These are phyloP conservation scores for Aspergillus niger DNA, from an alignment of 2,329 filamentous ascomycete species.

Conservation along the genomic window DNA sequence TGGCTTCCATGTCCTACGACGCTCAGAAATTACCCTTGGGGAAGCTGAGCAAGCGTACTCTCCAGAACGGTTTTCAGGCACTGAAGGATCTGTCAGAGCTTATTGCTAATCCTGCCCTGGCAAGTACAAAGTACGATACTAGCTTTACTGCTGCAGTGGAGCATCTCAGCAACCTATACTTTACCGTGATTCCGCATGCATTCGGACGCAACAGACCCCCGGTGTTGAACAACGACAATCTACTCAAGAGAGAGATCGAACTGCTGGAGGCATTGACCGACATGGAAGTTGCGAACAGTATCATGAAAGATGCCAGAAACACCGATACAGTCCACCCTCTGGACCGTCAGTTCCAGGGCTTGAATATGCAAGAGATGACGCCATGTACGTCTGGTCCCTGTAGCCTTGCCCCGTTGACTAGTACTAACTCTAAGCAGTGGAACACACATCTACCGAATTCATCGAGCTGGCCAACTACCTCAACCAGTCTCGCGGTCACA, in stretches of 20 bases:
- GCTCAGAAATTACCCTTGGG: slow-evolving; percentile 75
- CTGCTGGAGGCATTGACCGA: slow-evolving; percentile 79
- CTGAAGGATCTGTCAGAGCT: slow-evolving; percentile 74
- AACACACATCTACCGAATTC: slow-evolving; percentile 64
- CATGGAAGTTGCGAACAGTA: slow-evolving; percentile 78
- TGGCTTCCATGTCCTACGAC: slow-evolving; percentile 49
- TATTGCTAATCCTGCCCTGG: slow-evolving; percentile 57
- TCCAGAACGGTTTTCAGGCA: slow-evolving; percentile 71
- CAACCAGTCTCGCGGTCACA: slow-evolving; percentile 63
- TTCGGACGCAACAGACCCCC: slow-evolving; percentile 76
- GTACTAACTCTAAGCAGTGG: slow-evolving; percentile 45
- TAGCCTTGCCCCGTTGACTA: background rate
- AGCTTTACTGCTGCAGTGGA: slow-evolving; percentile 53
- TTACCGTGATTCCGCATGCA: slow-evolving; percentile 77
- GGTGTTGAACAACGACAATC: slow-evolving; percentile 57
- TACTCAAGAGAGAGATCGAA: slow-evolving; percentile 75
- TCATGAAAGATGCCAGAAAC: slow-evolving; percentile 69
- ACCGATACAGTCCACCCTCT: slow-evolving; percentile 62
- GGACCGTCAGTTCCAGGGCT: slow-evolving; percentile 70
- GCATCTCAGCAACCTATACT: slow-evolving; percentile 73
- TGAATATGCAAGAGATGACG: slow-evolving; percentile 76
- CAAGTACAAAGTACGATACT: slow-evolving; percentile 47
- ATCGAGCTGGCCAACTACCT: slow-evolving; percentile 67
- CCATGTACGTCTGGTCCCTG: slow-evolving; percentile 42
- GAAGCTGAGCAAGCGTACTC: slow-evolving; percentile 78